A percentile compares a stretch with the other conserved stretches of the same genome.
Evolutionary conservation across 345 rosid genomes (phyloP).

Genomic region (Arabis alpina): DNA sequence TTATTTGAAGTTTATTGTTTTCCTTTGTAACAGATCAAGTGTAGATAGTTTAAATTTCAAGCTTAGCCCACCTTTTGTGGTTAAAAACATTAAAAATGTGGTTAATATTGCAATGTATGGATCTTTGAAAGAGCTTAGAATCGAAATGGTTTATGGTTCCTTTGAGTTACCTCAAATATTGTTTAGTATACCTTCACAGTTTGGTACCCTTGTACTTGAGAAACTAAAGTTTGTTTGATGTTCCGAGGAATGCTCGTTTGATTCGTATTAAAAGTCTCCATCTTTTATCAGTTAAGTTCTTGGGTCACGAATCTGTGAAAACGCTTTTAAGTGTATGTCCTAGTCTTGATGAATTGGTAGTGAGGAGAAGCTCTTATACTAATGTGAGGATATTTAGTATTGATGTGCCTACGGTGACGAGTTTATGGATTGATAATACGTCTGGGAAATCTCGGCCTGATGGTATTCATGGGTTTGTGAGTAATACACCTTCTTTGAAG

Average conservation of each 20-base stretch:
- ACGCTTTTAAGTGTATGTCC: conserved; percentile 11
- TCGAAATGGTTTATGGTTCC: neutral
- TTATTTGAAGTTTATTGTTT: neutral
- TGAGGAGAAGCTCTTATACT: neutral
- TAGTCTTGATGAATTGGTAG: conserved; percentile 25
- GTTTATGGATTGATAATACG: conserved; percentile 7
- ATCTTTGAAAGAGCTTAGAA: conserved; percentile 25
- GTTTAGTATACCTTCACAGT: neutral
- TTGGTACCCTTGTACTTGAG: conserved; percentile 6
- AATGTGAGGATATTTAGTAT: conserved; percentile 5
- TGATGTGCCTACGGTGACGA: conserved; percentile 11
- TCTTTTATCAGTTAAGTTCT: conserved; percentile 9
- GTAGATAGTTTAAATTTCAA: neutral
- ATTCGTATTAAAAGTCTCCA: conserved; percentile 10
- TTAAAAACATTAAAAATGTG: neutral
- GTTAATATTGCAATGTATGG: neutral
- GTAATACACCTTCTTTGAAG: conserved; percentile 26
- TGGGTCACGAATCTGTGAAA: neutral
- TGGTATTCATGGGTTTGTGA: conserved; percentile 27
- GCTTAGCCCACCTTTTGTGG: neutral
- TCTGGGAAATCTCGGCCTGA: neutral
- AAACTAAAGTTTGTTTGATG: conserved; percentile 12
- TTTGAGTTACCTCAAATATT: conserved; percentile 7
- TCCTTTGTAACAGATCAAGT: neutral
- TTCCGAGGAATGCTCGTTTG: neutral